phyloP scores from a whole-genome alignment of 164 flowering plant species.

The Vitis labrusca region DNA sequence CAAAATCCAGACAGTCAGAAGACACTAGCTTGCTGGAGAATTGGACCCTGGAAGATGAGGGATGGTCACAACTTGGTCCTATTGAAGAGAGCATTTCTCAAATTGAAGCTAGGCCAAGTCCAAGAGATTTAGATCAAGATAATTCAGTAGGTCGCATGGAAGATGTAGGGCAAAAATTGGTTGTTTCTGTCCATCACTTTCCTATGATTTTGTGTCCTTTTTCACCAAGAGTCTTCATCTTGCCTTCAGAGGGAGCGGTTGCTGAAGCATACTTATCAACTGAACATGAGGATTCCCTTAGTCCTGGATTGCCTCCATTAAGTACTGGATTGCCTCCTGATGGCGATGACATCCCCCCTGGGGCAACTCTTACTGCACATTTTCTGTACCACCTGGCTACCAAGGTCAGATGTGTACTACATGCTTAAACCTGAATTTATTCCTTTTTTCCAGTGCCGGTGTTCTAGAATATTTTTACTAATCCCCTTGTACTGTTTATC shows the following conservation, averaged over 20 bases:
- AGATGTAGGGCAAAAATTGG: constrained; percentile 44
- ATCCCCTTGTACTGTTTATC: neutral
- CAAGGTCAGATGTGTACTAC: constrained; percentile 48
- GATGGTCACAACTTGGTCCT: constrained; percentile 51
- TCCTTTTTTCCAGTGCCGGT: neutral
- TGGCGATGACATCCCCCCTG: constrained; percentile 82
- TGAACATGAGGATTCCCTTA: constrained; percentile 65
- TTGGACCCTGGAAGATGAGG: constrained; percentile 49
- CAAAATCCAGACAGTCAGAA: constrained; percentile 21
- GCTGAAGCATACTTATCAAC: constrained; percentile 80
- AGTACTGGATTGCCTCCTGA: constrained; percentile 59
- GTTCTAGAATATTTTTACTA: neutral
- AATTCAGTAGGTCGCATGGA: constrained; percentile 13
- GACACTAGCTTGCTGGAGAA: constrained; percentile 25
- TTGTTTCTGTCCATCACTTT: constrained; percentile 79
- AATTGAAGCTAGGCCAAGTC: constrained; percentile 30
- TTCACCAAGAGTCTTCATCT: constrained; percentile 80
- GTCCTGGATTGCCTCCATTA: constrained; percentile 87
- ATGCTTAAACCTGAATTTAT: neutral
- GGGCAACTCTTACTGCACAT: constrained; percentile 85
- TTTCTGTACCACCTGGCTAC: constrained; percentile 89
- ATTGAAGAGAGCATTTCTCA: constrained; percentile 39
- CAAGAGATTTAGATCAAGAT: constrained; percentile 28
- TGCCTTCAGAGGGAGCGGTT: constrained; percentile 90
- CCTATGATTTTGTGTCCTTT: constrained; percentile 88